These are phyloP conservation scores for Acacia confusa DNA, from an alignment of 306 rosid genomes.

Conservation along the genomic window DNA sequence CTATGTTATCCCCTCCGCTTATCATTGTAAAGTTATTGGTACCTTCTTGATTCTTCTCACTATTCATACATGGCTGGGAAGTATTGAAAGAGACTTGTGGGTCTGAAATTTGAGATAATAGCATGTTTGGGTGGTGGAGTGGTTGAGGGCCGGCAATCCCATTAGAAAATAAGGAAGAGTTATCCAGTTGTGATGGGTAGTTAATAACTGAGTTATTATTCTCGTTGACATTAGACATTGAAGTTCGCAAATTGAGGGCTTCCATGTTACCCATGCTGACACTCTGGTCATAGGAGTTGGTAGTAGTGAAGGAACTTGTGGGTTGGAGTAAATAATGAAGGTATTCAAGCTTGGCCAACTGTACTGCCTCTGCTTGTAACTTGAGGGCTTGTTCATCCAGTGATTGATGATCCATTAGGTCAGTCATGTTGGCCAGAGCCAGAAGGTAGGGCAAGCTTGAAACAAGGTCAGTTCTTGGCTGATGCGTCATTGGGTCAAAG, in stretches of 20 bases:
- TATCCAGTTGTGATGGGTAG: conserved; percentile 30
- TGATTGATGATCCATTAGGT: conserved; percentile 44
- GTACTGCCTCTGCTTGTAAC: conserved; percentile 54
- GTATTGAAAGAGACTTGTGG: conserved; percentile 67
- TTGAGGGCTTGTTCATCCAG: conserved; percentile 50
- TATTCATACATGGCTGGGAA: conserved; percentile 56
- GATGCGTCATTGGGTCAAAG: conserved; percentile 87
- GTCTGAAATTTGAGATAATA: conserved; percentile 42
- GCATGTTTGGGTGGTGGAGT: conserved; percentile 61
- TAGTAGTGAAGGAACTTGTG: conserved; percentile 26
- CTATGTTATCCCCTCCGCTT: conserved; percentile 47
- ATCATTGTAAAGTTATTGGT: conserved; percentile 43
- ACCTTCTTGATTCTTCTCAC: conserved; percentile 43
- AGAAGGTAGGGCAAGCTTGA: conserved; percentile 59
- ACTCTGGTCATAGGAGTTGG: conserved; percentile 46
- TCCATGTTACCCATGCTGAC: conserved; percentile 37
- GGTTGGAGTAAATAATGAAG: conserved; percentile 57
- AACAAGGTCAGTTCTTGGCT: conserved; percentile 82
- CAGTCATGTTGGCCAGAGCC: conserved; percentile 66
- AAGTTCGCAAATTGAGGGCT: conserved; percentile 38
- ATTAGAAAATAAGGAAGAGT: conserved; percentile 42
- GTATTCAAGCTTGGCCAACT: conserved; percentile 60
- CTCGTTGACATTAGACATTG: conserved; percentile 40
- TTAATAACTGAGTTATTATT: conserved; percentile 22
- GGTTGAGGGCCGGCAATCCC: conserved; percentile 50